Evolutionary conservation across 164 flowering plant genomes (phyloP).

Genomic region (Sextonia rubra): DNA sequence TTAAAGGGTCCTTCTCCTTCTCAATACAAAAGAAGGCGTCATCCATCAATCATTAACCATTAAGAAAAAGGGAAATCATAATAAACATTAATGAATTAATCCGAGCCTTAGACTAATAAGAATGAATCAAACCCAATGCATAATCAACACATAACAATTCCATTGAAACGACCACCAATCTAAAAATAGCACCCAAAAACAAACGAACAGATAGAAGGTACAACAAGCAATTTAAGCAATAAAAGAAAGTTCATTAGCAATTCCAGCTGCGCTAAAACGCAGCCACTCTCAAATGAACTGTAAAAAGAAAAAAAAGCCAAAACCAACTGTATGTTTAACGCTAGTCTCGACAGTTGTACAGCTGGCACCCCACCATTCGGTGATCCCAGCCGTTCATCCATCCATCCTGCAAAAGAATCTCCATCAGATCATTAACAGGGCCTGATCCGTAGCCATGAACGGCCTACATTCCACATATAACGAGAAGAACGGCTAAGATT

Average conservation of each 20-base stretch:
- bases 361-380: background rate
- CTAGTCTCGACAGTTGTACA: no score
- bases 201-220: background rate
- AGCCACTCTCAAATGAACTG: background rate
- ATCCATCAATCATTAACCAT: no score
- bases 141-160: background rate
- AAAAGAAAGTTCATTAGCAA: background rate
- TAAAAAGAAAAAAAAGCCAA: background rate
- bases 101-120: no score
- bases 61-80: no score
- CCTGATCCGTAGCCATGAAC: background rate
- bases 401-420: background rate
- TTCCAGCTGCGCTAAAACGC: background rate
- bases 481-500: background rate
- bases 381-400: background rate
- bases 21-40: no score
- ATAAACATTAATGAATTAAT: no score
- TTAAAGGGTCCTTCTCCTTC: no score
- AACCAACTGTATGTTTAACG: background rate
- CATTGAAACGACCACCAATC: background rate
- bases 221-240: background rate
- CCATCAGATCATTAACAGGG: no score
- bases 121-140: no score
- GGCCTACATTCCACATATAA: background rate
- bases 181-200: background rate